These are phyloP conservation scores for Synchytrium microbalum DNA, from an alignment of 371 early-diverging fungal genomes.

Conservation along the genomic window DNA sequence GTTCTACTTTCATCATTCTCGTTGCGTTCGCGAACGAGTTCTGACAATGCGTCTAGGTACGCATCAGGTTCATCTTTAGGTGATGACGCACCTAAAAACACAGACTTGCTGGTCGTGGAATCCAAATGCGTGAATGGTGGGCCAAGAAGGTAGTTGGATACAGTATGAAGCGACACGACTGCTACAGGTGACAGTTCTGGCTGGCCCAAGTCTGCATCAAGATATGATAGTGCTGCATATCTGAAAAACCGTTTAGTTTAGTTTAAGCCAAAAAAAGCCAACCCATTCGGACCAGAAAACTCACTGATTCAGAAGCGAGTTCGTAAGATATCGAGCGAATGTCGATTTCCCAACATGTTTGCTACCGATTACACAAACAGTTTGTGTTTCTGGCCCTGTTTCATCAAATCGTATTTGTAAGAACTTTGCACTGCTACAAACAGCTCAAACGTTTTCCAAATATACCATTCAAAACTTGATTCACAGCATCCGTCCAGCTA, in stretches of 20 bases:
- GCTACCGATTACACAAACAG: conserved; percentile 51
- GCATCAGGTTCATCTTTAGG: conserved; percentile 60
- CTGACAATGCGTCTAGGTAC: conserved; percentile 44
- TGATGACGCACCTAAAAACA: conserved; percentile 57
- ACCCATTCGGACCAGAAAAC: conserved; percentile 3
- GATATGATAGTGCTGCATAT: conserved; percentile 51
- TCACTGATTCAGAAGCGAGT: conserved; percentile 57
- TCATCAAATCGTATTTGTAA: neutral
- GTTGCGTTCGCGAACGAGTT: conserved; percentile 29
- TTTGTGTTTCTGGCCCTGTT: no score
- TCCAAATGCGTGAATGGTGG: conserved; percentile 69
- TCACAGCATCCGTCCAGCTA: conserved; percentile 34
- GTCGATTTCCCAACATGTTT: conserved; percentile 77
- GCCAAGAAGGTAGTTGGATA: conserved; percentile 56
- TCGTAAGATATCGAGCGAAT: conserved; percentile 53
- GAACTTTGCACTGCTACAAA: conserved; percentile 6
- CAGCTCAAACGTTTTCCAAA: no score
- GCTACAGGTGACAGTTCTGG: conserved; percentile 69
- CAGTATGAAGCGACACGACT: conserved; percentile 57
- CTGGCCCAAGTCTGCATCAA: conserved; percentile 80
- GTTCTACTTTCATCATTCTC: conserved; percentile 23
- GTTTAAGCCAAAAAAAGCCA: neutral
- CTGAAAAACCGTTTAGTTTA: conserved; percentile 16
- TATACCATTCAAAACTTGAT: conserved; percentile 17
- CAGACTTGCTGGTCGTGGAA: neutral